Evolutionary conservation across 164 flowering plant species (phyloP), one percentile per base, ranked within the genome.

Genomic region (Cinnamomum chago): DNA sequence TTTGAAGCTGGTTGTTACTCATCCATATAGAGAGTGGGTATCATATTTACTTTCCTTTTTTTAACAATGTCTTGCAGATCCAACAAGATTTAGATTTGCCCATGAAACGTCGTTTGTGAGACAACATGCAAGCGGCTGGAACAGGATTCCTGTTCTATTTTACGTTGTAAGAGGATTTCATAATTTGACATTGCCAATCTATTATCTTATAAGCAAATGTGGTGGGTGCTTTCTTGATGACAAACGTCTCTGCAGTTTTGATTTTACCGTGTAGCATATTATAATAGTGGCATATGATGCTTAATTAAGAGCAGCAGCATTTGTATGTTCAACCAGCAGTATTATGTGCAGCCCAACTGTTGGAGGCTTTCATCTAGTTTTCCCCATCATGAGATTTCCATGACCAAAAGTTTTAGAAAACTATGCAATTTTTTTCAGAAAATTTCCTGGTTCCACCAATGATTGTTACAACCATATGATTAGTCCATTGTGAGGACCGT

Each of bases 41-140:
- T 27, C 27, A 13, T 67, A 33, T 7, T n/a, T 22, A 68, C 23
- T 11, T 22, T 47, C 25, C 0, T 20, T 40, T 35, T 35, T 68
- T 40, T 68, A 40, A 20, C 47, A 22, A 18, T 55, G 50, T 69
- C 65, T 30, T 71, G 78, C 93, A 95, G 99, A 95, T 88, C 93
- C 93, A 81, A 79, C 94, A 67, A 88, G 99, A 83, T 92, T 95
- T 82, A 88, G 99, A 83, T 92, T 95, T 76, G 86, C 95, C 72
- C 97, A 91, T 78, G 90, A 95, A 82, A 95, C 97, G 75, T 91
- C 98, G 71, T 95, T 95, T 79, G 98, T 95, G 79, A 91, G 83
- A 83, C 87, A 88, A 6, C 99, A 95, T 76, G 83, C 85, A 67
- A 87, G 87, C 77, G 85, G 83, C 80, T 94, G 94, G 99, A 88